Evolutionary conservation across 2,329 filamentous ascomycete genomes (phyloP).

Genomic region (Stagonosporopsis rhizophila): DNA sequence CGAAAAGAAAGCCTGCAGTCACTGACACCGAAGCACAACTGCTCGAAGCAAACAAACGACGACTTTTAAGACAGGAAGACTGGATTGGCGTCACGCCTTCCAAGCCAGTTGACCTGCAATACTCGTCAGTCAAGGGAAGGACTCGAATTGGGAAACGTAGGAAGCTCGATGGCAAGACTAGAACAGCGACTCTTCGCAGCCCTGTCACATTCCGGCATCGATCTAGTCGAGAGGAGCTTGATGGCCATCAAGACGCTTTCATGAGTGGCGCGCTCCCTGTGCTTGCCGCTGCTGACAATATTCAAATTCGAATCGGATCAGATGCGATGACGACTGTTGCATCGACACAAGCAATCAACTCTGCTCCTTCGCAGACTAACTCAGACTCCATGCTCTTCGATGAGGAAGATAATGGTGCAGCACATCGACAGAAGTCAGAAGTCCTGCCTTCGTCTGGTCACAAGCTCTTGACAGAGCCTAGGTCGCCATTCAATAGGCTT

Average conservation of each 20-base stretch:
- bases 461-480: neutral
- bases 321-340: constrained; percentile 41
- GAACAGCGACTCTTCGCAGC: constrained; percentile 6
- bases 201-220: neutral
- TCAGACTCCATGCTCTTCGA: constrained; percentile 50
- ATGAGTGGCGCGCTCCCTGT: constrained; percentile 23
- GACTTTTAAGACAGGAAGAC: constrained; percentile 41
- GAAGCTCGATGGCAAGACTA: constrained; percentile 23
- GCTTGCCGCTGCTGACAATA: constrained; percentile 26
- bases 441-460: neutral
- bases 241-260: constrained; percentile 10
- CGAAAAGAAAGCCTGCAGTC: constrained; percentile 15
- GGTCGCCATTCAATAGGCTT: neutral
- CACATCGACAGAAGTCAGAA: constrained; percentile 1
- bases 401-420: constrained; percentile 26
- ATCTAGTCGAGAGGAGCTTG: neutral
- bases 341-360: constrained; percentile 21
- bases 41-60: constrained; percentile 38
- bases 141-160: constrained; percentile 44
- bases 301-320: constrained; percentile 47
- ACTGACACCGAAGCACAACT: constrained; percentile 24
- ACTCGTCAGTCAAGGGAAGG: constrained; percentile 36
- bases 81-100: constrained; percentile 46
- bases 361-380: constrained; percentile 24
- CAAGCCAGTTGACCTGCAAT: constrained; percentile 40